These are phyloP conservation scores for Kondoa malvinella DNA, from an alignment of 768 basidiomycete genomes.

Conservation along the genomic window DNA sequence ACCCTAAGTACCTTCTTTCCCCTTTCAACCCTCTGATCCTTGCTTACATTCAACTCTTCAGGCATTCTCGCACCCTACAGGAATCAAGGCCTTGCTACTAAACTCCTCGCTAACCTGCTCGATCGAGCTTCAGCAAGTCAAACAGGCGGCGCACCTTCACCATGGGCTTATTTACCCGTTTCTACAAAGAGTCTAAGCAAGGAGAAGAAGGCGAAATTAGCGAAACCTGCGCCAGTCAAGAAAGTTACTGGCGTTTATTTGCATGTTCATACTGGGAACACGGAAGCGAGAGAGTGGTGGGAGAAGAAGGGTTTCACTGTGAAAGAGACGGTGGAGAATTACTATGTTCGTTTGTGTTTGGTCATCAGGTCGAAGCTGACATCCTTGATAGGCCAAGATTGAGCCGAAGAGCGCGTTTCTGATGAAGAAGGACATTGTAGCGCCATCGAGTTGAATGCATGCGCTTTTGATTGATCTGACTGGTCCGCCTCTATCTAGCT, in stretches of 20 bases:
- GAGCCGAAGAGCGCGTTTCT: conserved; percentile 3
- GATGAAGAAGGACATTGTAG: background rate
- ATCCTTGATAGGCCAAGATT: background rate
- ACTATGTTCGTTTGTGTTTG: conserved; percentile 38
- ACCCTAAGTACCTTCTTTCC: conserved; percentile 43
- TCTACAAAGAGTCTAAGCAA: background rate
- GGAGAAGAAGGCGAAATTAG: background rate
- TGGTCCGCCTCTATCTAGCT: too few relatives aligned
- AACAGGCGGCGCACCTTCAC: background rate
- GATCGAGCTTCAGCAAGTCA: background rate
- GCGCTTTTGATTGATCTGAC: too few relatives aligned
- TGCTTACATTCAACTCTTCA: conserved; percentile 1
- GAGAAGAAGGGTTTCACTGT: conserved; percentile 62
- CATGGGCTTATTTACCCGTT: background rate
- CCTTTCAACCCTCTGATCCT: conserved; percentile 28
- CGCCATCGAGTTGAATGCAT: too few relatives aligned
- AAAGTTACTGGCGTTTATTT: conserved; percentile 1
- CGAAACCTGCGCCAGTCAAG: background rate
- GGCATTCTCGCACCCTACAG: conserved; percentile 46
- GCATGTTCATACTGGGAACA: conserved; percentile 49
- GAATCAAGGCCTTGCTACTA: conserved; percentile 55
- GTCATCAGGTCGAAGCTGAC: background rate
- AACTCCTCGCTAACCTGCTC: conserved; percentile 32
- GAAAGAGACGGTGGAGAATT: conserved; percentile 45
- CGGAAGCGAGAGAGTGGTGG: conserved; percentile 64